Evolutionary conservation across 345 rosid genomes (phyloP).

Genomic region (Turnera subulata): DNA sequence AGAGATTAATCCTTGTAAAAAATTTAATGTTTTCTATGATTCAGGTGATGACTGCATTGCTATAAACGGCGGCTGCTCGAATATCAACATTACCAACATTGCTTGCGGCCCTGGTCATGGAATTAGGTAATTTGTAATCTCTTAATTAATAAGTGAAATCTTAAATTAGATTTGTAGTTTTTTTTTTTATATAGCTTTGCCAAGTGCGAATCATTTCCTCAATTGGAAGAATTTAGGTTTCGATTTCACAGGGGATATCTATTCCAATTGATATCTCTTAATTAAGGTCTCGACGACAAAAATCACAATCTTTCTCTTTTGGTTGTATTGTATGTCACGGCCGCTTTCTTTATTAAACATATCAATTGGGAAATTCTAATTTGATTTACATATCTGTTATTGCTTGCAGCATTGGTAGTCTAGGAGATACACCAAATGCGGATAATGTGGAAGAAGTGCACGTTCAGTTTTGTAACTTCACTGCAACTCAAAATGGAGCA

Average conservation of each 20-base stretch:
- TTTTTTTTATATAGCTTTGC: too few relatives aligned
- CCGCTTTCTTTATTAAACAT: background rate
- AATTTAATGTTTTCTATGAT: background rate
- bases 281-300: too few relatives aligned
- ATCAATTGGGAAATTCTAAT: background rate
- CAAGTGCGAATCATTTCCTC: too few relatives aligned
- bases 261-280: too few relatives aligned
- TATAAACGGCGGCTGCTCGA: slow-evolving; percentile 20
- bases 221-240: too few relatives aligned
- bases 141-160: too few relatives aligned
- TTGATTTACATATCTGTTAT: background rate
- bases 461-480: background rate
- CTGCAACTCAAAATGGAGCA: background rate
- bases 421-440: background rate
- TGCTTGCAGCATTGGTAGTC: slow-evolving; percentile 11
- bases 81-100: slow-evolving; percentile 33
- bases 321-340: too few relatives aligned
- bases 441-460: background rate
- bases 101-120: slow-evolving; percentile 61
- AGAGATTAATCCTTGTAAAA: too few relatives aligned
- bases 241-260: too few relatives aligned
- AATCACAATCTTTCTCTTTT: too few relatives aligned
- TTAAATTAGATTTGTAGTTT: too few relatives aligned
- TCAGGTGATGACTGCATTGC: slow-evolving; percentile 60
- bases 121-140: background rate